A percentile compares a stretch with the other conserved stretches of the same genome.
phyloP scores from a whole-genome alignment of 2,329 filamentous ascomycete species.

The Aspergillus nomiae region DNA sequence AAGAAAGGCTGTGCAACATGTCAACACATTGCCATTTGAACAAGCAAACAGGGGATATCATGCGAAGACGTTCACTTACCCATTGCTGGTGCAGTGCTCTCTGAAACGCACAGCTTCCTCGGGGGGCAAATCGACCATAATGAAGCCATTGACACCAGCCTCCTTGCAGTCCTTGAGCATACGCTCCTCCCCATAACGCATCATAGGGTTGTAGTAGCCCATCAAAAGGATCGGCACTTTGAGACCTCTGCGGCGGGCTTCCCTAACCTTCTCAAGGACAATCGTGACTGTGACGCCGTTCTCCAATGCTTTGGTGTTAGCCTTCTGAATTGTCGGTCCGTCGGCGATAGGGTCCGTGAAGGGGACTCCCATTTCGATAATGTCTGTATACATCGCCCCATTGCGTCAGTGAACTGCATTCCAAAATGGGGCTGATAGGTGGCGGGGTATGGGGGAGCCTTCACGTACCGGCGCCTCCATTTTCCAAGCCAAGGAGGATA shows the following conservation, averaged over 20 bases:
- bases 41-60: background rate
- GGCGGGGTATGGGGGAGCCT: background rate
- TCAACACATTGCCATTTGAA: background rate
- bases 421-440: background rate
- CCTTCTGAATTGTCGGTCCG: constrained; percentile 92
- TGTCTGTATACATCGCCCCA: constrained; percentile 58
- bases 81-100: constrained; percentile 35
- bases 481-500: constrained; percentile 86
- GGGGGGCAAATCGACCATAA: constrained; percentile 93
- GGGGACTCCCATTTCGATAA: constrained; percentile 93
- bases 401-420: constrained; percentile 1
- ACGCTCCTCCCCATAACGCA: constrained; percentile 90
- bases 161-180: constrained; percentile 81
- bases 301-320: constrained; percentile 85
- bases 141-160: constrained; percentile 91
- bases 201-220: constrained; percentile 97
- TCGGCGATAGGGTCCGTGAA: constrained; percentile 99
- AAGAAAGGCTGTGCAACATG: constrained; percentile 67
- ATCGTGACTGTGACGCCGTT: constrained; percentile 84
- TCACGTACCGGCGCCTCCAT: constrained; percentile 78
- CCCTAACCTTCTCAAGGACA: constrained; percentile 80
- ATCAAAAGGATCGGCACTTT: constrained; percentile 86
- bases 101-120: constrained; percentile 84
- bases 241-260: constrained; percentile 75
- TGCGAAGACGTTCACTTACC: constrained; percentile 25